Evolutionary conservation across 305 asterid genomes (phyloP), one percentile per base, ranked within the genome.

Genomic region (Fraxinus angustifolia): DNA sequence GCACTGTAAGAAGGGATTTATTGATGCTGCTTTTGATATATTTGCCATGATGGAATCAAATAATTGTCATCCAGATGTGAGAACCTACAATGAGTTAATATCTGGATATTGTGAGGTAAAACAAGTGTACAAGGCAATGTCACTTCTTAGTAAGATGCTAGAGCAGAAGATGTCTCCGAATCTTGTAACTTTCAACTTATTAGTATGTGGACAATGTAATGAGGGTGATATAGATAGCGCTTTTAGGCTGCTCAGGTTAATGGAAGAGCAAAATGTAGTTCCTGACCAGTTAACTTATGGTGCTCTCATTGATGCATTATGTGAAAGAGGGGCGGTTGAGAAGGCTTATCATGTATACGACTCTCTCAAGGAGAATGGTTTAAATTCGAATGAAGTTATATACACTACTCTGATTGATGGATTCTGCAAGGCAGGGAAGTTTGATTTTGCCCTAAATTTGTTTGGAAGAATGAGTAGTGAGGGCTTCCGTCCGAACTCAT

Each of bases 81-180:
- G 97, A 36, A 93, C 98, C 12, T 93, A 89, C 85, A 93, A 93
- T 81, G 97, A 90, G 86, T 90, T 93, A 85, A 92, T 93, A 30
- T 90, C 83, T 79, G 98, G 96, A 35, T 89, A 84, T 34, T 91
- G 95, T 82, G 87, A 88, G 86, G 82, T 23, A 16, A 90, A 82
- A 75, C 84, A 90, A 76, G 93, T 89, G 83, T 91, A 91, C 88
- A 91, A 84, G 87, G 97, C 93, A 6, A 94, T 94, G 98, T 73
- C 85, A 48, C 82, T 91, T 78, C 92, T 92, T 79, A 84, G 74
- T 86, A 86, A 80, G 89, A 94, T 92, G 97, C 76, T 86, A 73
- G 89, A 88, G 78, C 75, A 76, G 48, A 90, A 91, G 78, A 70
- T 92, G 28, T 74, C 89, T 82, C 97, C 98, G 0, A 68, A 79